These are phyloP conservation scores for Ceratocystis eucalypticola DNA, from an alignment of 2,329 filamentous ascomycete species.

Conservation along the genomic window DNA sequence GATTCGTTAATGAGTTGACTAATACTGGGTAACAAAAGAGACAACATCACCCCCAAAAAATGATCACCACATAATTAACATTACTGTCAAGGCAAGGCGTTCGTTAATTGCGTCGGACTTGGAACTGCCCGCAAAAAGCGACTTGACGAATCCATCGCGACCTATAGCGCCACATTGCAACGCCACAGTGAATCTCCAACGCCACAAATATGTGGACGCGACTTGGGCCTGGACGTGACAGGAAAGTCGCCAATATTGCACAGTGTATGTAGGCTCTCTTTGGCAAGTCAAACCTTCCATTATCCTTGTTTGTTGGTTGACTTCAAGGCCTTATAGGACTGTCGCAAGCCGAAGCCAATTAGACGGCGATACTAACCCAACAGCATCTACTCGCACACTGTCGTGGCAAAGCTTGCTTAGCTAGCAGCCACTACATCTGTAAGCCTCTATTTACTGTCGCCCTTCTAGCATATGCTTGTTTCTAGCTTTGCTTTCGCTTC, in stretches of 20 bases:
- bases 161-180: not conserved
- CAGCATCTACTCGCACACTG: not conserved
- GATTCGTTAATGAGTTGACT: not conserved
- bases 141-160: conserved; percentile 7
- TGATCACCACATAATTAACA: not conserved
- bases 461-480: not conserved
- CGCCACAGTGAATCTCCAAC: not conserved
- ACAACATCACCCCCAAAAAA: not conserved
- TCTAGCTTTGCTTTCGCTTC: not conserved
- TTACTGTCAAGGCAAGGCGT: not conserved
- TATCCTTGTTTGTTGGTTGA: too few relatives aligned
- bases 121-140: not conserved
- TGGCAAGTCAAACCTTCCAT: too few relatives aligned
- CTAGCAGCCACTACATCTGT: not conserved
- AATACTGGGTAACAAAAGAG: not conserved
- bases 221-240: not conserved
- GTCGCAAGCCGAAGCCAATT: too few relatives aligned
- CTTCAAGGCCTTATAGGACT: too few relatives aligned
- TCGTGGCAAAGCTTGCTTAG: too few relatives aligned
- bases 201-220: conserved; percentile 7
- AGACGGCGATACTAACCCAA: not conserved
- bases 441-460: not conserved
- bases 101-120: not conserved
- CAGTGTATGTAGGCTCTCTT: too few relatives aligned
- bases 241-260: too few relatives aligned